Evolutionary conservation across 1,284 basidiomycete genomes (phyloP), one percentile per base, ranked within the genome.

Genomic region (Bondarzewia mesenterica): DNA sequence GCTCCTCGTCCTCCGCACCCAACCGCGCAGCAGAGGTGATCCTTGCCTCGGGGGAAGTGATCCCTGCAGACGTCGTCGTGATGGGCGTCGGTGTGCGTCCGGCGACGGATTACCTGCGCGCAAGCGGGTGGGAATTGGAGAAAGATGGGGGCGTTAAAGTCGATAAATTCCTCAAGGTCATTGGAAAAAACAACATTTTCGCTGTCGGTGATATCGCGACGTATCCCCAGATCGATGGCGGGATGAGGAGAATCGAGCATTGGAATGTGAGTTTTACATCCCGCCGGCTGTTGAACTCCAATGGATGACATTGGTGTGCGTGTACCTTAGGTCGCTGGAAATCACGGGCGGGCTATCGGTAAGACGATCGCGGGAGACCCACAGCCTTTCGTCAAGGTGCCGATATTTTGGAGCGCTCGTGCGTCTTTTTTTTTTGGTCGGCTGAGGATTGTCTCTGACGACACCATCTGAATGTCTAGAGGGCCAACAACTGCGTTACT

Each of bases 31-130:
- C 93, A 10, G n/a, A n/a, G 5, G 44, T 45, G 8, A 27, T 36
- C 10, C 74, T 87, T 22, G 74, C 92, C 52, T 84, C 86, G 57
- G 82, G 82, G 14, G 72, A 80, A 50, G 78, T 77, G 2, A 66
- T 96, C 29, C 74, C 77, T 0, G 89, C 89, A 14, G 89, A 93
- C 60, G 75, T 89, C 42, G 76, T 97, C 50, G 72, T 97, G 49
- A 85, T 96, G 79, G 93, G 89, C 32, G 89, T 93, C 5, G 93
- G 93, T 52, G 93, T 93, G 10, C 75, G 75, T 1, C 93, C 93
- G 23, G 89, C 90, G 2, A 95, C 93, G 0, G 70, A 81, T 32
- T 93, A 86, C 69, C 68, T 96, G 57, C 86, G 86, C 62, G 75
- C 74, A 20, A 85, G 80, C 46, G 72, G 78, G 16, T 66, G 75